Conservation (phyloP, 140 eudicot species). For the Flaveria floridana region DNA sequence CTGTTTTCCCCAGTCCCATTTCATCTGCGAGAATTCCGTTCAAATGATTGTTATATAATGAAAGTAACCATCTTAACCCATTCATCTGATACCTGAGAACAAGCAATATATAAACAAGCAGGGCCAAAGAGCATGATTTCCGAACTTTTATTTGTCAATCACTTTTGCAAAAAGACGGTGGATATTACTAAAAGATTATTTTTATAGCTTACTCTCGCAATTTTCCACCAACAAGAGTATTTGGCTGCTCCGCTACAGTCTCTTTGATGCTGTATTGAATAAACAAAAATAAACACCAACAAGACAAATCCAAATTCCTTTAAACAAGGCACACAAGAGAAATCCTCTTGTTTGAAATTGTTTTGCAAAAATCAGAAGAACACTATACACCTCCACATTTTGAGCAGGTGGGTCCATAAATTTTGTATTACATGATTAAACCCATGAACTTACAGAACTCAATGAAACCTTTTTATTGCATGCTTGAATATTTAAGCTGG, state of each 20-base stretch:
- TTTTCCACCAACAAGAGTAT: constrained; percentile 78
- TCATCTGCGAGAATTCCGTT: constrained; percentile 99
- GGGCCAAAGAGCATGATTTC: constrained; percentile 15
- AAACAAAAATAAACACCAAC: constrained; percentile 7
- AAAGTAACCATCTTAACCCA: constrained; percentile 93
- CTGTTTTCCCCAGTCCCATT: constrained; percentile 99
- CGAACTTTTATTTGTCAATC: background rate
- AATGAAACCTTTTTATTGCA: background rate
- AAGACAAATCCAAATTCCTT: background rate
- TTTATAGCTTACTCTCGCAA: constrained; percentile 77
- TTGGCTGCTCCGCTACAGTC: constrained; percentile 77
- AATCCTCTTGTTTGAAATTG: background rate
- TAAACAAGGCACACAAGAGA: background rate
- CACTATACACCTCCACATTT: background rate
- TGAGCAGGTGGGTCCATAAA: background rate
- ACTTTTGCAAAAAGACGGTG: background rate
- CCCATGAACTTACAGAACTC: background rate
- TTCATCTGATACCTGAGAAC: constrained; percentile 88
- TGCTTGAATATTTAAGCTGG: background rate
- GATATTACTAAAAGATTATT: constrained; percentile 19
- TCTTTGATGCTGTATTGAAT: constrained; percentile 73
- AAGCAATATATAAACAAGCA: constrained; percentile 10
- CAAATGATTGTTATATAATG: constrained; percentile 93
- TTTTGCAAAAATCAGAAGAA: background rate
- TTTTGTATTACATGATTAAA: background rate